Conservation (phyloP, 2,329 filamentous ascomycete genomes). For the Sordariomycetes sp. region DNA sequence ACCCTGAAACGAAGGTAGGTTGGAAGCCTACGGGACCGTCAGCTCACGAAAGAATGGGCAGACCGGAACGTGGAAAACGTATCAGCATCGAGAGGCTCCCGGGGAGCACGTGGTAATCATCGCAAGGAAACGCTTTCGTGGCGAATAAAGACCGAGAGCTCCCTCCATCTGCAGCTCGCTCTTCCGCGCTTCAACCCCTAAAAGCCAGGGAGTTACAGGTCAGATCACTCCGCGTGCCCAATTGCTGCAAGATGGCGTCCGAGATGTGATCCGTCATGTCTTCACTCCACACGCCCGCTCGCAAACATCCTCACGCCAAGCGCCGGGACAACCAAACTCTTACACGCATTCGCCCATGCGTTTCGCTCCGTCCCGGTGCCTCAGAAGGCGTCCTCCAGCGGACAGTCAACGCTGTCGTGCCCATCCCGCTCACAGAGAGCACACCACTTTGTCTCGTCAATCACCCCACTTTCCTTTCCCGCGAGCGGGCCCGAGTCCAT, state of each 20-base stretch:
- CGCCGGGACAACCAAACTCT: neutral
- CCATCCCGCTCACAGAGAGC: constrained; percentile 92
- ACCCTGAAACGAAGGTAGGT: too few species aligned
- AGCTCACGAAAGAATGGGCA: neutral
- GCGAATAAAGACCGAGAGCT: neutral
- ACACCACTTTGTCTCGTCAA: constrained; percentile 89
- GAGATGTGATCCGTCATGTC: neutral
- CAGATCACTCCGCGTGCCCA: neutral
- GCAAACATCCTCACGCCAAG: neutral
- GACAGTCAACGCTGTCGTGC: constrained; percentile 91
- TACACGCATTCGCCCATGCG: neutral
- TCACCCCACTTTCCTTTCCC: constrained; percentile 63
- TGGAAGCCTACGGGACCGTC: too few species aligned
- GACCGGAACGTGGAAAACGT: neutral
- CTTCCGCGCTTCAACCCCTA: neutral
- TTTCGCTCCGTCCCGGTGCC: neutral
- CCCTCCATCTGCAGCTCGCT: neutral
- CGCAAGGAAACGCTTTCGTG: neutral
- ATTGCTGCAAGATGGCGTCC: neutral
- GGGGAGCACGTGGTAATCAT: neutral
- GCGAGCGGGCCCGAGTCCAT: constrained; percentile 57
- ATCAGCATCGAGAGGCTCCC: neutral
- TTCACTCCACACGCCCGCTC: neutral
- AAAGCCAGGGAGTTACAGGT: neutral
- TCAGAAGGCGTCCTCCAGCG: constrained; percentile 69